Evolutionary conservation across 108 stramenopile genomes (phyloP).

Genomic region (Skeletonema grethae): DNA sequence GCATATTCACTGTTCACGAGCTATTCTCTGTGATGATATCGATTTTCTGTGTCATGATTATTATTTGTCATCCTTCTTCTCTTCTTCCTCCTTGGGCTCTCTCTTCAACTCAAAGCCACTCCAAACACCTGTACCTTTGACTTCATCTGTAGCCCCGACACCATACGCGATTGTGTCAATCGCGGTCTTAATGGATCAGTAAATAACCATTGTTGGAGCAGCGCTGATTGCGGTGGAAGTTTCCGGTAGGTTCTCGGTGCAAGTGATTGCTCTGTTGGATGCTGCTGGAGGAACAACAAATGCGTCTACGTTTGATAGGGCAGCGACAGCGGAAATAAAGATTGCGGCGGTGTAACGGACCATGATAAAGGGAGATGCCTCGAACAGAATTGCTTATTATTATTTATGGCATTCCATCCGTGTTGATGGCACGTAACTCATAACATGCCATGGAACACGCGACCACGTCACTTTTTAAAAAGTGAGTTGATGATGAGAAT

Average conservation of each 20-base stretch:
- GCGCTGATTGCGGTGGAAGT: slow-evolving; percentile 49
- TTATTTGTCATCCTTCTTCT: slow-evolving; percentile 30
- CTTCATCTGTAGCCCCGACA: slow-evolving; percentile 73
- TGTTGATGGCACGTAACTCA: too few species aligned
- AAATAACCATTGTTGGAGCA: slow-evolving; percentile 82
- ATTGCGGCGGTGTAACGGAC: neutral
- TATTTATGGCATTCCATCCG: too few species aligned
- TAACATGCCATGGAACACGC: too few species aligned
- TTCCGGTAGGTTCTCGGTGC: neutral
- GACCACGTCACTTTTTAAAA: too few species aligned
- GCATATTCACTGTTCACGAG: neutral
- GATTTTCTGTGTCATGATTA: neutral
- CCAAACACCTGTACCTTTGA: slow-evolving; percentile 83
- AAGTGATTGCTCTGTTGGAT: neutral
- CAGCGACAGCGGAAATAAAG: neutral
- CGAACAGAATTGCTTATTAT: too few species aligned
- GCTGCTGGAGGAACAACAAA: neutral
- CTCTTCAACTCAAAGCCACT: slow-evolving; percentile 64
- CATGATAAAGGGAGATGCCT: neutral
- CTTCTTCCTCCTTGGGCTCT: slow-evolving; percentile 45
- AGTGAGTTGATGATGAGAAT: too few species aligned
- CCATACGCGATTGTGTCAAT: slow-evolving; percentile 77
- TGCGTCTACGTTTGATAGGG: neutral
- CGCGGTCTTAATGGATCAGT: slow-evolving; percentile 89
- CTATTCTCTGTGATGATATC: neutral